phyloP scores from a whole-genome alignment of 176 grass and related monocot species.

The Aegilops sharonensis region DNA sequence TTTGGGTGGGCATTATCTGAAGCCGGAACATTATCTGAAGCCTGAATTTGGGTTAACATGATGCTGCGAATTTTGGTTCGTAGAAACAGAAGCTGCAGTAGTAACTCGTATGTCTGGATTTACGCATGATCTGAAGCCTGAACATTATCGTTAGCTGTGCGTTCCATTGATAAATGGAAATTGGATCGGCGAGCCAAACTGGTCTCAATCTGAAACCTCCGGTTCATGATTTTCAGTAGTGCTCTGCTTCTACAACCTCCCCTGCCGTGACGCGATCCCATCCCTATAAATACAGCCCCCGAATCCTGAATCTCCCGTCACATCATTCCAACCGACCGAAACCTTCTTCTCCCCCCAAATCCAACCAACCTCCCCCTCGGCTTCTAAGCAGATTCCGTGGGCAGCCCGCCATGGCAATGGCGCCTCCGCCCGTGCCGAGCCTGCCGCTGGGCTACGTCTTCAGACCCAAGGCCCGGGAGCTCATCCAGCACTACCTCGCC shows the following conservation, averaged over 20 bases:
- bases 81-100: neutral
- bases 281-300: neutral
- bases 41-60: no score
- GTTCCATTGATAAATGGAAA: neutral
- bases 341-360: neutral
- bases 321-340: neutral
- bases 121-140: neutral
- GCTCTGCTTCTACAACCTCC: neutral
- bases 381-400: neutral
- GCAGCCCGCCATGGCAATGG: neutral
- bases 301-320: neutral
- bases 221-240: no score
- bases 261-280: no score
- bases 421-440: neutral
- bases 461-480: constrained; percentile 3
- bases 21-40: no score
- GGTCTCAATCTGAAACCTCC: no score
- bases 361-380: neutral
- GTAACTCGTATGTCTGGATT: neutral
- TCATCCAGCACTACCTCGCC: neutral
- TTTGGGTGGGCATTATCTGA: no score
- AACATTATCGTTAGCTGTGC: neutral
- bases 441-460: neutral
- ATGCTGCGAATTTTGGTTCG: no score
- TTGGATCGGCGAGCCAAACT: no score